phyloP scores from a whole-genome alignment of 345 rosid species.

The Toxicodendron radicans region DNA sequence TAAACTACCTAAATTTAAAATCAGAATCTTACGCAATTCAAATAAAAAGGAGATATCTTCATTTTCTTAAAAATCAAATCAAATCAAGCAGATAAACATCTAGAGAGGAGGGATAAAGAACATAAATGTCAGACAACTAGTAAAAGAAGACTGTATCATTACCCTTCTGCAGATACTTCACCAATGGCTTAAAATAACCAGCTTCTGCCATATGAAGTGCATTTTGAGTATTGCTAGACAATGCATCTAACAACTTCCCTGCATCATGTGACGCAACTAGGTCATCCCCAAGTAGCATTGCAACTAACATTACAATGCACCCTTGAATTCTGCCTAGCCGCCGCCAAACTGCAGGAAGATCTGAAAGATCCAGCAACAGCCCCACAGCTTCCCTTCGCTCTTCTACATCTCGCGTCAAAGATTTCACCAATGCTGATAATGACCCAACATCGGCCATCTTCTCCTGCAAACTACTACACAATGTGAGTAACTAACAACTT shows the following conservation, averaged over 20 bases:
- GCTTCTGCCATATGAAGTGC: slow-evolving; percentile 86
- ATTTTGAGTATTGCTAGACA: slow-evolving; percentile 65
- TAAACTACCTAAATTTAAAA: too few relatives aligned
- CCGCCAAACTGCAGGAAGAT: slow-evolving; percentile 49
- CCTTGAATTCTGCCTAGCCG: slow-evolving; percentile 66
- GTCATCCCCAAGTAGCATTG: slow-evolving; percentile 56
- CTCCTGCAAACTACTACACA: slow-evolving; percentile 45
- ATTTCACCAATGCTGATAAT: slow-evolving; percentile 53
- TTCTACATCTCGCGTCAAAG: slow-evolving; percentile 51
- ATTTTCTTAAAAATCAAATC: background rate
- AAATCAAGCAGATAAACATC: slow-evolving; percentile 10
- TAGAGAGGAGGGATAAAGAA: background rate
- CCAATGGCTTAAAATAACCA: slow-evolving; percentile 69
- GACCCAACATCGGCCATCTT: slow-evolving; percentile 53
- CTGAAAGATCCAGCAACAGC: slow-evolving; percentile 52
- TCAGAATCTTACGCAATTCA: too few relatives aligned
- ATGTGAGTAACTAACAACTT: slow-evolving; percentile 26
- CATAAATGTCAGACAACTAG: slow-evolving; percentile 1
- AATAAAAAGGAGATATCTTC: too few relatives aligned
- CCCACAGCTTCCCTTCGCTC: slow-evolving; percentile 68
- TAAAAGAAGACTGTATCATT: slow-evolving; percentile 3
- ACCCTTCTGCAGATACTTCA: slow-evolving; percentile 61
- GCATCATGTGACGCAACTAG: slow-evolving; percentile 53
- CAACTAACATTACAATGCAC: slow-evolving; percentile 63
- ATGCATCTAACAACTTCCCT: slow-evolving; percentile 45